Percentiles rank a stretch among this genome's conserved stretches.
These are phyloP conservation scores for Phlegmacium glaucopus DNA, from an alignment of 768 basidiomycete genomes.

Conservation along the genomic window DNA sequence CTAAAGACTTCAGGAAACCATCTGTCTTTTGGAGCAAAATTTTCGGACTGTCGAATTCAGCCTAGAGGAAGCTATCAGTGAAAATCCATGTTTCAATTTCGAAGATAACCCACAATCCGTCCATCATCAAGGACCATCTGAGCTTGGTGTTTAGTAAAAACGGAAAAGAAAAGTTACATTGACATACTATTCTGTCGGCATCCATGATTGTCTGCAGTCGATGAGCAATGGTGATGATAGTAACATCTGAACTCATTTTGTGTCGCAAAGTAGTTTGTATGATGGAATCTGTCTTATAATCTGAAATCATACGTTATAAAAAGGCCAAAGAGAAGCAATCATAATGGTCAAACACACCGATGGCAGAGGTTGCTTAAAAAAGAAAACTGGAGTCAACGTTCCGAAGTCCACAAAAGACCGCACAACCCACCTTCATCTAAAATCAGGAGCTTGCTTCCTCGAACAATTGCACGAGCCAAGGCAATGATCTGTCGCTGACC, in stretches of 20 bases:
- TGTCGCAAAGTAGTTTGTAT: no score
- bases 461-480: constrained; percentile 55
- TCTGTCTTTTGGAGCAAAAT: neutral
- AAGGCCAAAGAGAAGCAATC: no score
- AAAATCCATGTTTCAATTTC: neutral
- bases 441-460: constrained; percentile 54
- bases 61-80: neutral
- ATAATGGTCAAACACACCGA: no score
- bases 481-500: no score
- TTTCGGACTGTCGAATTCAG: constrained; percentile 8
- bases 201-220: constrained; percentile 65
- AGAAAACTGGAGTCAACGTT: neutral
- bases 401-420: constrained; percentile 4
- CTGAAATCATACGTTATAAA: no score
- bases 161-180: neutral
- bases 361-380: constrained; percentile 43
- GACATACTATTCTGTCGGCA: constrained; percentile 47
- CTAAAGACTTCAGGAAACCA: constrained; percentile 2
- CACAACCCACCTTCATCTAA: constrained; percentile 49
- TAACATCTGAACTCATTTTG: constrained; percentile 57
- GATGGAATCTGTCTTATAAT: no score
- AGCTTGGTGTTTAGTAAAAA: no score
- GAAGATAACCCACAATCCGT: constrained; percentile 30
- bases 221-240: constrained; percentile 67
- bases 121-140: constrained; percentile 53